These are phyloP conservation scores for Dictyostelium purpureum DNA, from an alignment of 78 protist genomes.

Conservation along the genomic window DNA sequence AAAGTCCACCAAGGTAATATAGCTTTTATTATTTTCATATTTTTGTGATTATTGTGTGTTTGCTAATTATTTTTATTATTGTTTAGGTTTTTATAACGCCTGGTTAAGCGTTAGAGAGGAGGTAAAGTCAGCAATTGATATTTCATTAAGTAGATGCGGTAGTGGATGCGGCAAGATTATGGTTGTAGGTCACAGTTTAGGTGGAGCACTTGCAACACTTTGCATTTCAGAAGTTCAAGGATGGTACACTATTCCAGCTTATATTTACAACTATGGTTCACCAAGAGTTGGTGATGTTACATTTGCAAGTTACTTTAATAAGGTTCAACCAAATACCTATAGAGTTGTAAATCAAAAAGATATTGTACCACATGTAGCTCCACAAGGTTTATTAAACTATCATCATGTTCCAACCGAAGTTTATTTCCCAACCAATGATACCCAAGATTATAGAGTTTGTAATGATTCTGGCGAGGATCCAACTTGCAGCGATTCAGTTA, in stretches of 20 bases:
- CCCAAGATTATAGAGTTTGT: conserved; percentile 39
- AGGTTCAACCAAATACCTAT: conserved; percentile 32
- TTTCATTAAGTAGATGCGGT: conserved; percentile 5
- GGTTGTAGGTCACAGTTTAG: conserved; percentile 49
- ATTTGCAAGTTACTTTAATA: conserved; percentile 15
- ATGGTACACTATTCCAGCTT: neutral
- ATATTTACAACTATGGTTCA: conserved; percentile 23
- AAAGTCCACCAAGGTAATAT: neutral
- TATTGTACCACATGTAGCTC: conserved; percentile 61
- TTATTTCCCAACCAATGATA: neutral
- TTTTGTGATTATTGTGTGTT: neutral
- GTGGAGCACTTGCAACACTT: conserved; percentile 55
- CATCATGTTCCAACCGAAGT: conserved; percentile 65
- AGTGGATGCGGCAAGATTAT: neutral
- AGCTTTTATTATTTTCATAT: too few relatives aligned
- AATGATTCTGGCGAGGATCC: conserved; percentile 45
- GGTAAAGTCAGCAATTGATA: neutral
- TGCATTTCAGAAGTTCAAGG: conserved; percentile 33
- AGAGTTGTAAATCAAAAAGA: conserved; percentile 26
- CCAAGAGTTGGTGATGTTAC: conserved; percentile 60
- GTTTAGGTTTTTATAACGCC: conserved; percentile 7
- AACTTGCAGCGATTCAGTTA: conserved; percentile 23
- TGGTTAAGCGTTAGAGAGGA: conserved; percentile 18
- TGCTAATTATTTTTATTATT: neutral
- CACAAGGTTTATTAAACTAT: conserved; percentile 17